Conservation (phyloP, 2,329 filamentous ascomycete species). For the Stagonosporopsis vannaccii region DNA sequence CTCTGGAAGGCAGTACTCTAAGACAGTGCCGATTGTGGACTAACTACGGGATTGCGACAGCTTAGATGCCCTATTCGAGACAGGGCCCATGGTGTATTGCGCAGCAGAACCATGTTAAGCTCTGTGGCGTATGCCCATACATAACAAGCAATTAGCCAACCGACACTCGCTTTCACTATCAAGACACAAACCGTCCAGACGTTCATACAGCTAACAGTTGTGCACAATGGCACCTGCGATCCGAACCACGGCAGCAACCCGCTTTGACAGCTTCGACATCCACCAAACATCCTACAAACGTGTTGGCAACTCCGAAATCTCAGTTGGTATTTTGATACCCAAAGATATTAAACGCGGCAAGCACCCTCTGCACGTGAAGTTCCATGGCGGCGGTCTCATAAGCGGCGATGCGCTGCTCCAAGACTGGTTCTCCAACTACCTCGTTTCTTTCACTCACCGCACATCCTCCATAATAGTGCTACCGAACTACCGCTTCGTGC, state of each 20-base stretch:
- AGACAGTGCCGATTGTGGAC: not conserved
- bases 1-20: not conserved
- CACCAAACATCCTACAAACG: conserved; percentile 48
- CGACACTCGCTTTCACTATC: not conserved
- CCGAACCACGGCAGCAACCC: conserved; percentile 16
- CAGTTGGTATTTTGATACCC: conserved; percentile 43
- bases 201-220: not conserved
- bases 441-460: conserved; percentile 44
- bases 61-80: not conserved
- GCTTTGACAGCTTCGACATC: conserved; percentile 43
- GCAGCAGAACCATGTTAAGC: not conserved
- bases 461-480: conserved; percentile 53
- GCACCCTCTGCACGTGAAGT: conserved; percentile 46
- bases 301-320: conserved; percentile 37
- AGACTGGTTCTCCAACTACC: conserved; percentile 22
- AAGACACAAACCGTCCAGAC: no score
- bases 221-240: not conserved
- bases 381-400: conserved; percentile 51
- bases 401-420: conserved; percentile 17
- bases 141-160: not conserved
- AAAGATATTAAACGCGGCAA: conserved; percentile 22
- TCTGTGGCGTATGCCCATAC: not conserved
- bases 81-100: not conserved
- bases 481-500: conserved; percentile 57
- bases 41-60: not conserved